Evolutionary conservation across 768 basidiomycete genomes (phyloP).

Genomic region (Tulasnella sp.): DNA sequence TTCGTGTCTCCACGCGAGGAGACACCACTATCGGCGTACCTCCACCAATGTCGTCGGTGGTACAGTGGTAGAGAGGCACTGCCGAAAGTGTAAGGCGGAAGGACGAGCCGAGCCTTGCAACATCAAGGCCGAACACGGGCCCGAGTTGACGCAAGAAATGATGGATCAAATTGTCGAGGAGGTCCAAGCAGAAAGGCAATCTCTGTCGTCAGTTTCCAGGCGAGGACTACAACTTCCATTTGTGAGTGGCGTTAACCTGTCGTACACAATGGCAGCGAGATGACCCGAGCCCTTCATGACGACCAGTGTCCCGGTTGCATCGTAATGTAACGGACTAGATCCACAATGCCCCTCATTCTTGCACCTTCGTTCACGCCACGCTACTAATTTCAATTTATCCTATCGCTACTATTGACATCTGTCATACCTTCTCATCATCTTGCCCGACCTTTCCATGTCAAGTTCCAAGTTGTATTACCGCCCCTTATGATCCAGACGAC

Average conservation of each 20-base stretch:
- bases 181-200: background rate
- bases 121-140: background rate
- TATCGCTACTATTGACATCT: background rate
- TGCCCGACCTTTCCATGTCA: background rate
- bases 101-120: background rate
- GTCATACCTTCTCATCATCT: background rate
- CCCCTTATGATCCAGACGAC: no score
- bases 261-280: no score
- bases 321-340: no score
- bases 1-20: background rate
- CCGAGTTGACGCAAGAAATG: background rate
- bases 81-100: background rate
- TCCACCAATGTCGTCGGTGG: background rate
- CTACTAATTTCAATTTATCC: background rate
- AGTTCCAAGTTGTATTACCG: no score
- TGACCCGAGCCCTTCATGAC: no score
- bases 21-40: background rate
- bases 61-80: background rate
- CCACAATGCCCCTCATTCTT: no score
- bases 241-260: no score
- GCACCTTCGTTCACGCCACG: slow-evolving; percentile 2
- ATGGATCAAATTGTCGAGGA: background rate
- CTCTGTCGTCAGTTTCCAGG: no score
- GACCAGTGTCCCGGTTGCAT: no score
- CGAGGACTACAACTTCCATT: no score